Evolutionary conservation across 306 rosid genomes (phyloP).

Genomic region (Senna siamea): DNA sequence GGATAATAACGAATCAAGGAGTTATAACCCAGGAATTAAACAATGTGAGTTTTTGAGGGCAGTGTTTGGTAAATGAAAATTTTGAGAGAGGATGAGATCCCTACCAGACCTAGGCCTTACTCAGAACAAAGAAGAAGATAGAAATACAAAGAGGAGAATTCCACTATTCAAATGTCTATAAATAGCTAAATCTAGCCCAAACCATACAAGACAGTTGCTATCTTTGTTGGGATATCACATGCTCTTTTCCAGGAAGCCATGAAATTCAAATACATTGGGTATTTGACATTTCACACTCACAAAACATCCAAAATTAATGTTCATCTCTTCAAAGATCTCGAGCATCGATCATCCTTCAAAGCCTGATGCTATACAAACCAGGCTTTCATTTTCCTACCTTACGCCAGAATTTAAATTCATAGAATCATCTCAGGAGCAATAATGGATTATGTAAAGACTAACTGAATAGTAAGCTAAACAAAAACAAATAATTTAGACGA

Average conservation of each 20-base stretch:
- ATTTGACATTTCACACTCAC: not conserved
- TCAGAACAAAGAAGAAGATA: not conserved
- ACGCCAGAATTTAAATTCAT: not conserved
- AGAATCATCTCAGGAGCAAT: not conserved
- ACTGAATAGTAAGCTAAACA: not conserved
- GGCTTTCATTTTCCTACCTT: not conserved
- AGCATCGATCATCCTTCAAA: not conserved
- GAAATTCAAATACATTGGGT: conserved; percentile 7
- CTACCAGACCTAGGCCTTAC: not conserved
- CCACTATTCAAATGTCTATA: not conserved
- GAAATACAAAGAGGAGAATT: conserved; percentile 12
- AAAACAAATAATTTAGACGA: not conserved
- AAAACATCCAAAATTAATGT: not conserved
- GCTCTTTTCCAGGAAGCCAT: not conserved
- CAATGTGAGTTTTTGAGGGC: not conserved
- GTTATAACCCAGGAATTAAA: not conserved
- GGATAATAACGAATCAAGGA: not conserved
- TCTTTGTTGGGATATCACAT: not conserved
- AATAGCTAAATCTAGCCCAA: not conserved
- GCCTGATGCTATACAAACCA: not conserved
- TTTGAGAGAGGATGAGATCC: conserved; percentile 1
- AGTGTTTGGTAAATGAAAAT: not conserved
- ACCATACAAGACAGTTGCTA: not conserved
- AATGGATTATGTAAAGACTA: not conserved
- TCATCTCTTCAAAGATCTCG: not conserved